A percentile compares a stretch with the other conserved stretches of the same genome.
Conservation (phyloP, 352 stramenopile genomes). For the Phytopythium ostracodes region DNA sequence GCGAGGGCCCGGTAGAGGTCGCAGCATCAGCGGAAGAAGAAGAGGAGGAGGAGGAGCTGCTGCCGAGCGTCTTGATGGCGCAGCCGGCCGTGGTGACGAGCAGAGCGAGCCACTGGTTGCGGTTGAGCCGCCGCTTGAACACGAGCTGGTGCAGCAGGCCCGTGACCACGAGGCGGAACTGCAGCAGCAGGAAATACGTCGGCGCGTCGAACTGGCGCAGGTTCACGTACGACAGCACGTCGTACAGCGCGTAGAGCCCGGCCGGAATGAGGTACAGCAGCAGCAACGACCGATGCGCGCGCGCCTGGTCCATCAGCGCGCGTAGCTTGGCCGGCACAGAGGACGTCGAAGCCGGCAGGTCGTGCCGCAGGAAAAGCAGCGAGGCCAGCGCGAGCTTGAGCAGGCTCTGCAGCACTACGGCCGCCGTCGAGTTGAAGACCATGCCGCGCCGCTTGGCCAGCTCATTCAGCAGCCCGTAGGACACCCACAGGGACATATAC, state of each 20-base stretch:
- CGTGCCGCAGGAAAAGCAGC: conserved; percentile 63
- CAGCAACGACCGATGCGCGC: conserved; percentile 39
- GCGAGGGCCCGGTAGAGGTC: conserved; percentile 11
- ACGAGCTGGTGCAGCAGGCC: conserved; percentile 73
- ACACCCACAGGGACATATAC: conserved; percentile 78
- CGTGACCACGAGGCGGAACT: conserved; percentile 81
- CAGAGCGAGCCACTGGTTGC: conserved; percentile 75
- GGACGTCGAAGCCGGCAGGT: conserved; percentile 29
- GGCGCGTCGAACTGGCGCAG: conserved; percentile 64
- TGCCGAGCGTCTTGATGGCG: conserved; percentile 72
- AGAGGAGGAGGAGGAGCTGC: conserved; percentile 8
- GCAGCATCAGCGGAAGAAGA: too few relatives aligned
- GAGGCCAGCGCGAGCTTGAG: conserved; percentile 65
- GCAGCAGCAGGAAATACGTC: conserved; percentile 76
- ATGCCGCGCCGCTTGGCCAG: conserved; percentile 64
- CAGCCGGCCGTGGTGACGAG: conserved; percentile 67
- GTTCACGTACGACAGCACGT: conserved; percentile 84
- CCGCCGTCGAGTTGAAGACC: conserved; percentile 69
- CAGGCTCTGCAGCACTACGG: conserved; percentile 71
- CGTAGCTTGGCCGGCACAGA: conserved; percentile 21
- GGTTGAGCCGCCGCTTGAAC: conserved; percentile 68
- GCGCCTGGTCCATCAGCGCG: conserved; percentile 33
- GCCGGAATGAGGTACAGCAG: conserved; percentile 73
- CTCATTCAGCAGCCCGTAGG: conserved; percentile 77
- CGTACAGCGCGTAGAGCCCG: conserved; percentile 76